Evolutionary conservation across 192 early-diverging fungal genomes (phyloP), one percentile per base, ranked within the genome.

Genomic region (Ramicandelaber brevisporus): DNA sequence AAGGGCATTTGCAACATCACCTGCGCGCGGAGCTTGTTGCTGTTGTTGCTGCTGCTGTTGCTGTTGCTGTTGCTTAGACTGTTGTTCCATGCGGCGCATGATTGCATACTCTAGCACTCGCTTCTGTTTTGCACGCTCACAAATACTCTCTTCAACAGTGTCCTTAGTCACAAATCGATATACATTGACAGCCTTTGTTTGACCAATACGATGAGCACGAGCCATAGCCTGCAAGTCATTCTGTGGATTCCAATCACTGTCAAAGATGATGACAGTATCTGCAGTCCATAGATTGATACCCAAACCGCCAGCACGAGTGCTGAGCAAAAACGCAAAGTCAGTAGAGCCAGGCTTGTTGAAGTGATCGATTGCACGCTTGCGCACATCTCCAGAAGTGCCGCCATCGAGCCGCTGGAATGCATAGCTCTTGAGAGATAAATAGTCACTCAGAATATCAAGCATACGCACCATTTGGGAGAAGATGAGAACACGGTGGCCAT

Each of bases 41-140:
- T 26, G 33, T 25, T 26, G 5, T 34, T 22, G 21, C 27, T 22
- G 16, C 22, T 17, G 13, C 10, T 12, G 22, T 3, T 26, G 11
- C 24, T 33, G 32, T 21, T 21, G 14, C n/a, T n/a, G n/a, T n/a
- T n/a, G n/a, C n/a, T n/a, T n/a, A n/a, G n/a, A n/a, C n/a, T n/a
- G n/a, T n/a, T n/a, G n/a, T n/a, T 96, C 88, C 89, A 99, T 96
- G 43, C 86, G 79, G 44, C 88, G 92, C 53, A 99, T 99, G 44
- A 99, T 86, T 44, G 80, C 87, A 56, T 96, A 96, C 52, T 99
- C 95, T 4, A 99, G 59, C 14, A 99, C 88, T 90, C 93, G 96
- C 51, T 99, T 99, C 41, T 83, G 64, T 43, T 99, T 99, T 17
- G 95, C 95, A 5, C 95, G 73, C 46, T 99, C 95, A 20, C 96